A percentile compares a stretch with the other conserved stretches of the same genome.
These are phyloP conservation scores for Aureobasidium sp. DNA, from an alignment of 2,329 filamentous ascomycete genomes.

Conservation along the genomic window DNA sequence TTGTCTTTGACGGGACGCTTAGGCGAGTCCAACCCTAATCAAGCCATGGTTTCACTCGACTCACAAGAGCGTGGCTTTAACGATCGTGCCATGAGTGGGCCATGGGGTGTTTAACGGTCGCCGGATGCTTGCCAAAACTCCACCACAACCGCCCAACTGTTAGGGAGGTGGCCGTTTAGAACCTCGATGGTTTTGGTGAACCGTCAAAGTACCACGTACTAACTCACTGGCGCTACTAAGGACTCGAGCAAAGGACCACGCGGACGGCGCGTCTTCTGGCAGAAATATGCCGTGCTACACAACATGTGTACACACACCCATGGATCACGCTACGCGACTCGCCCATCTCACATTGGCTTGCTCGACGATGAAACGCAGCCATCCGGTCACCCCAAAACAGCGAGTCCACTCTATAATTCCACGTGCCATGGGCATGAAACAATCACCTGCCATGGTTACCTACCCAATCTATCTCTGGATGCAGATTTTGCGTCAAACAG, in stretches of 20 bases:
- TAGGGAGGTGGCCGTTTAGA: not conserved
- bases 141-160: slow-evolving; percentile 8
- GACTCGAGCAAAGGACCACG: not conserved
- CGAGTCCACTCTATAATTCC: slow-evolving; percentile 1
- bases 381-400: slow-evolving; percentile 2
- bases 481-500: not conserved
- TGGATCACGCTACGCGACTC: slow-evolving; percentile 8
- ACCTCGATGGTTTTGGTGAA: not conserved
- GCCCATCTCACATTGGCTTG: not conserved
- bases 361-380: slow-evolving; percentile 1
- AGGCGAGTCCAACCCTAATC: slow-evolving; percentile 9
- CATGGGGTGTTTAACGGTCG: not conserved
- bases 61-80: not conserved
- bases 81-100: slow-evolving; percentile 8
- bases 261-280: not conserved
- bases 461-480: not conserved
- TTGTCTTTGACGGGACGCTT: not conserved
- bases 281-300: not conserved
- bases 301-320: not conserved
- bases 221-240: not conserved
- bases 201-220: not conserved
- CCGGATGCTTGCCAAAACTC: slow-evolving; percentile 9
- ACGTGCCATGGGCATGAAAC: slow-evolving; percentile 1
- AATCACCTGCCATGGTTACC: slow-evolving; percentile 3
- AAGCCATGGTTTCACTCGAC: slow-evolving; percentile 9